phyloP scores from a whole-genome alignment of 305 asterid species.

The Fraxinus velutina region DNA sequence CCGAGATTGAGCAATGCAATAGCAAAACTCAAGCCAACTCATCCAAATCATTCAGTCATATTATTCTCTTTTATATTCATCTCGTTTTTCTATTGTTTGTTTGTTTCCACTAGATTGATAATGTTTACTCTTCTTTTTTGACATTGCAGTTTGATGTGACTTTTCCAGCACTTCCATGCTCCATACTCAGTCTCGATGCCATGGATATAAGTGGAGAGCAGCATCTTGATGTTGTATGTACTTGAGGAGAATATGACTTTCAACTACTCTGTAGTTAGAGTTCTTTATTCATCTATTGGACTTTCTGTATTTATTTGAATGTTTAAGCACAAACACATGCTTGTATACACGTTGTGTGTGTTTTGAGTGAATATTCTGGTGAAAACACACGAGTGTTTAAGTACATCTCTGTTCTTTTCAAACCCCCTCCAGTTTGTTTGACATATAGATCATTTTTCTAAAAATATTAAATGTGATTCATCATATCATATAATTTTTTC shows the following conservation, averaged over 20 bases:
- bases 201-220: slow-evolving; percentile 99
- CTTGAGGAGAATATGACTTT: slow-evolving; percentile 15
- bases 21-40: slow-evolving; percentile 3
- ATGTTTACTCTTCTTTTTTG: slow-evolving; percentile 24
- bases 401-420: slow-evolving; percentile 8
- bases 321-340: slow-evolving; percentile 1
- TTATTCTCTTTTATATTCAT: background rate
- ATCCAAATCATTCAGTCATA: background rate
- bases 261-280: slow-evolving; percentile 8
- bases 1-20: slow-evolving; percentile 4
- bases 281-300: background rate
- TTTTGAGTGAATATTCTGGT: slow-evolving; percentile 4
- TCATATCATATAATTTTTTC: background rate
- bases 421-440: slow-evolving; percentile 9
- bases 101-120: background rate
- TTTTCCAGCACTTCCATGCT: slow-evolving; percentile 90
- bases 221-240: slow-evolving; percentile 92
- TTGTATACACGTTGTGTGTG: background rate
- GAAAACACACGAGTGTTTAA: background rate
- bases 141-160: slow-evolving; percentile 94
- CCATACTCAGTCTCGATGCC: slow-evolving; percentile 87
- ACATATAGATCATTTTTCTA: background rate
- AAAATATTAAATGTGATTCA: slow-evolving; percentile 1
- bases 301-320: background rate
- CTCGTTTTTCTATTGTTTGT: background rate